Conservation (phyloP, 1,284 basidiomycete species). For the Boletus smithii region DNA sequence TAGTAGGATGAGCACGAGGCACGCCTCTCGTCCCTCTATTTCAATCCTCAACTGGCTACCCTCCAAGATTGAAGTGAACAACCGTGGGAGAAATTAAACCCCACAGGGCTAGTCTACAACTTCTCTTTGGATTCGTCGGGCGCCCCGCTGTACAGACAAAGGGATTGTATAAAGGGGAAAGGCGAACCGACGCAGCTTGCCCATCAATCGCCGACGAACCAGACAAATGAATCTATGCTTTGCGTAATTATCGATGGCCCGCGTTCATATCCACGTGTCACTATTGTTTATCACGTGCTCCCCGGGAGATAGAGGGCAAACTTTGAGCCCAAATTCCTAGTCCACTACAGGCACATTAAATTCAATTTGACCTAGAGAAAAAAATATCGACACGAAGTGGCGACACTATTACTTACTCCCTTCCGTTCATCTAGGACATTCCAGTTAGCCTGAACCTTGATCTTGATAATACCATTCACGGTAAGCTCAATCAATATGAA, state of each 20-base stretch:
- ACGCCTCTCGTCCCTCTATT: neutral
- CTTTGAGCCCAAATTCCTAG: neutral
- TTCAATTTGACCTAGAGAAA: neutral
- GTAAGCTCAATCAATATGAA: constrained; percentile 8
- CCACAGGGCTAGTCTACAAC: neutral
- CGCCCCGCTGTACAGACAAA: constrained; percentile 6
- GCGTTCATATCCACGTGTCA: constrained; percentile 30
- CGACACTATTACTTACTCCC: constrained; percentile 9
- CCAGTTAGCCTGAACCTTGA: constrained; percentile 11
- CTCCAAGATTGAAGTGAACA: neutral
- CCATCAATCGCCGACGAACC: constrained; percentile 19
- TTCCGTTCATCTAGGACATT: constrained; percentile 5
- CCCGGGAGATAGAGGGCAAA: constrained; percentile 13
- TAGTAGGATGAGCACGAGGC: neutral
- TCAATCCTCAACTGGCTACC: neutral
- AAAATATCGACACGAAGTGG: neutral
- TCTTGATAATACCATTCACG: constrained; percentile 9
- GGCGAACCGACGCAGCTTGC: constrained; percentile 2
- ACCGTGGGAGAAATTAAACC: neutral
- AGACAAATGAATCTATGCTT: neutral
- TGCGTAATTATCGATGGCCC: constrained; percentile 22
- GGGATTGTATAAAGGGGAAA: constrained; percentile 8
- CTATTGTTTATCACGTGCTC: constrained; percentile 14
- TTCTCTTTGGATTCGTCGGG: neutral
- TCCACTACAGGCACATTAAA: constrained; percentile 21